phyloP scores from a whole-genome alignment of 352 stramenopile genomes.

The Pythium pyrilobum region DNA sequence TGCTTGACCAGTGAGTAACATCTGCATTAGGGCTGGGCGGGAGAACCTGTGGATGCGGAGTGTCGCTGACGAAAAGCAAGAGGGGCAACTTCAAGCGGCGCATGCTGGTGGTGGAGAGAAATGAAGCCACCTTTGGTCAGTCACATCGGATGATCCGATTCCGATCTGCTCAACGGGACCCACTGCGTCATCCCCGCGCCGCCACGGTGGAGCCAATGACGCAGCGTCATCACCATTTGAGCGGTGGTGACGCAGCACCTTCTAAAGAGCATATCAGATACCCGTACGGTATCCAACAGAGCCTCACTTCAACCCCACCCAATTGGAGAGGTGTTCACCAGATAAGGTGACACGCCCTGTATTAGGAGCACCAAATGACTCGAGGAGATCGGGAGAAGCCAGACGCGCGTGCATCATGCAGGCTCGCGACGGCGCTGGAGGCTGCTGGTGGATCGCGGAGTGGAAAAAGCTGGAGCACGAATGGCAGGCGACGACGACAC shows the following conservation, averaged over 20 bases:
- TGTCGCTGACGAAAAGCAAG: too few species aligned
- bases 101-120: too few species aligned
- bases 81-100: too few species aligned
- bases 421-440: not conserved
- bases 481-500: conserved; percentile 41
- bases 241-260: conserved; percentile 4
- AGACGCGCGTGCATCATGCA: conserved; percentile 3
- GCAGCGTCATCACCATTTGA: conserved; percentile 8
- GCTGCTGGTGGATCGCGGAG: conserved; percentile 59
- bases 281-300: too few species aligned
- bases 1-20: too few species aligned
- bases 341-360: not conserved
- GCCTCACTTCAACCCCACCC: conserved; percentile 2
- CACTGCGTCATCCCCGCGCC: conserved; percentile 8
- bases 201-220: not conserved
- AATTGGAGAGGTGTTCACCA: too few species aligned
- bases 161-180: too few species aligned
- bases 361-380: not conserved
- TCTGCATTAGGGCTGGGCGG: too few species aligned
- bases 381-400: not conserved
- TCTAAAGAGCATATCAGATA: not conserved
- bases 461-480: conserved; percentile 63
- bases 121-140: too few species aligned
- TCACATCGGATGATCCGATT: too few species aligned
- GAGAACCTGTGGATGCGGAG: too few species aligned